Base-by-base conservation (phyloP, 1,139 yeast genomes). In the Yamadazyma membranifaciens region DNA sequence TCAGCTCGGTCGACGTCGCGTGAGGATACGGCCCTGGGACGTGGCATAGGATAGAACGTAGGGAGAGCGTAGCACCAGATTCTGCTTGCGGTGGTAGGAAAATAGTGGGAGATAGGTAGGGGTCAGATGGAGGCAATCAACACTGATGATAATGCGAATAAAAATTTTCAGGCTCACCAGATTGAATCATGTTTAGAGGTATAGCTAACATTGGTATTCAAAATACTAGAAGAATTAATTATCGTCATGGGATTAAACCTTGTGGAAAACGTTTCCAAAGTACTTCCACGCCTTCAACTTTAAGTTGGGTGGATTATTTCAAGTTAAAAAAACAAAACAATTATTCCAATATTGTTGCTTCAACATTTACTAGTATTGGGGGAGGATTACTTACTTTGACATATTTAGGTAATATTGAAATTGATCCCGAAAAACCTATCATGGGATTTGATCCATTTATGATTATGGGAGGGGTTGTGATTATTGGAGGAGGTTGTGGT, bases 371-470 rank as follows among this genome's bases (percentile, higher is more conserved):
- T 2, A 86, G 94, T 1, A 41, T 84, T 12, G 56, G 75, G 4
- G 92, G 95, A 3, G 80, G 87, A 20, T 69, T 75, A n/a, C 58
- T 74, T 4, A 85, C 97, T 2, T 86, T 92, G 78, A 78, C 78
- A 1, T 83, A 81, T 55, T 70, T 91, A 45, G 84, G 96, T 30
- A 85, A 86, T 55, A 70, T 86, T 48, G 91, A 85, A 54, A 78
- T 92, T 45, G 95, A 87, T 57, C 84, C 89, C 30, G 88, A 95
- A 39, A 84, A 86, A 57, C 78, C 80, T 45, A 75, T 89, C 34
- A 77, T 86, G 60, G 97, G 98, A 6, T 73, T 91, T 50, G 98
- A 92, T 58, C 91, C 96, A 11, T 69, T 87, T 50, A 78, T 87
- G 62, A 87, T 88, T 29, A 75, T 83, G 66, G 78, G 81, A 46